Base-by-base conservation (phyloP, 2,329 filamentous ascomycete species). In the Clarireedia sp. region DNA sequence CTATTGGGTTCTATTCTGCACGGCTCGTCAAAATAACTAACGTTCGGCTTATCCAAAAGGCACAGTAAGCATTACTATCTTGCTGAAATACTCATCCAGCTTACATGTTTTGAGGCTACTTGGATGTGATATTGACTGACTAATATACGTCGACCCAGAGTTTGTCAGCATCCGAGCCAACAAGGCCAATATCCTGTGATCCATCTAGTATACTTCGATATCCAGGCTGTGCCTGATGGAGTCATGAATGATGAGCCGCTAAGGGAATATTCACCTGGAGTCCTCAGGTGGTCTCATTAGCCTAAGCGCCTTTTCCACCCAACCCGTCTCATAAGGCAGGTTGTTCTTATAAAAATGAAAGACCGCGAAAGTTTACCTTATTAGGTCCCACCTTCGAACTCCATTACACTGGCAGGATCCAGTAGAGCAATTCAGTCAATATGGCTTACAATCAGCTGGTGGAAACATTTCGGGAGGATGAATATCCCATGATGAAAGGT, bases 401-500 rank as follows among this genome's bases (percentile, higher is more conserved):
- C 24, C 41, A 45, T 21, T 14, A 6, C 21, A 21, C 12, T 9
- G 19, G 12, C 12, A 14, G 14, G 19, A 48, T 38, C 48, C 29
- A 9, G 40, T 33, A 38, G 16, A 52, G 29, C 12, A 33, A 50
- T 24, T 16, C 40, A 16, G 16, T 14, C 41, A 51, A 33, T 10
- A 63, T 63, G 61, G 47, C 60, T 19, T 88, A 88, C 67, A 81
- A 86, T 67, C 67, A 69, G 52, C 71, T 70, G 16, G 75, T 89
- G 16, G 82, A 86, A 66, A 66, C 66, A 16, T 74, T 87, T 38
- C 76, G 84, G 57, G 70, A 75, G 12, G 66, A 66, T 19, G 83
- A 89, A 62, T 88, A 81, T 67, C 85, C 85, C 19, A 85, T 86
- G 82, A 73, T 89, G 46, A 73, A 78, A 72, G 83, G 85, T 85